phyloP scores from a whole-genome alignment of 1,284 basidiomycete species.

The Cryptococcus floricola region DNA sequence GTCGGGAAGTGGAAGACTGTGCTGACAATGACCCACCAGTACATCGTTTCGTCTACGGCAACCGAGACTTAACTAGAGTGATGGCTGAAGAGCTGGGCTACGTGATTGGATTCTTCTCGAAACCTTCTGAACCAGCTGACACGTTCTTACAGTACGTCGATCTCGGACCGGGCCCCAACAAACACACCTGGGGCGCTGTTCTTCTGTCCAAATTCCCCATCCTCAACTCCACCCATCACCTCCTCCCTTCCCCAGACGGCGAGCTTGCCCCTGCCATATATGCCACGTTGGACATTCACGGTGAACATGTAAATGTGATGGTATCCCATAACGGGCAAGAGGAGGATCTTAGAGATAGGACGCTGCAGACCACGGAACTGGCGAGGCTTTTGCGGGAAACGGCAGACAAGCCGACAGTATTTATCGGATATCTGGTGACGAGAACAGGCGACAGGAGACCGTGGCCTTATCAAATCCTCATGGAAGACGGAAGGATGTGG shows the following conservation, averaged over 20 bases:
- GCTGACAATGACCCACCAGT: constrained; percentile 22
- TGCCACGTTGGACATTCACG: constrained; percentile 79
- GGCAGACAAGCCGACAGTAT: constrained; percentile 74
- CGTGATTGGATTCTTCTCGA: constrained; percentile 52
- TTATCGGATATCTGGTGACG: constrained; percentile 80
- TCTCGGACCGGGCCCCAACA: constrained; percentile 79
- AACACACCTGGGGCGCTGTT: constrained; percentile 87
- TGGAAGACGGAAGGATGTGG: constrained; percentile 40
- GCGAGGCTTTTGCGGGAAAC: constrained; percentile 72
- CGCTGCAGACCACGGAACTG: constrained; percentile 78
- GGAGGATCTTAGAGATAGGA: constrained; percentile 81
- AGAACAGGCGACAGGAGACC: constrained; percentile 68
- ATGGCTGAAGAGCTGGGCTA: constrained; percentile 76
- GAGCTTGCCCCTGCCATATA: constrained; percentile 91
- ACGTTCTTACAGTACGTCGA: constrained; percentile 47
- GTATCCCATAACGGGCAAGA: constrained; percentile 94
- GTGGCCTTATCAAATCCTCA: constrained; percentile 76
- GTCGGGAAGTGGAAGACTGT: neutral
- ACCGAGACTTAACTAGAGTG: constrained; percentile 79
- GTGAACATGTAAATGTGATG: constrained; percentile 73
- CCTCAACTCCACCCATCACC: constrained; percentile 79
- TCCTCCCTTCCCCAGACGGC: constrained; percentile 76
- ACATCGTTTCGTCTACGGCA: constrained; percentile 81
- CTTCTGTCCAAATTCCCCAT: constrained; percentile 90
- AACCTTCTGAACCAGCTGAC: neutral